Evolutionary conservation across 1,139 yeast genomes (phyloP).

Genomic region (Suhomyces bokatorum): DNA sequence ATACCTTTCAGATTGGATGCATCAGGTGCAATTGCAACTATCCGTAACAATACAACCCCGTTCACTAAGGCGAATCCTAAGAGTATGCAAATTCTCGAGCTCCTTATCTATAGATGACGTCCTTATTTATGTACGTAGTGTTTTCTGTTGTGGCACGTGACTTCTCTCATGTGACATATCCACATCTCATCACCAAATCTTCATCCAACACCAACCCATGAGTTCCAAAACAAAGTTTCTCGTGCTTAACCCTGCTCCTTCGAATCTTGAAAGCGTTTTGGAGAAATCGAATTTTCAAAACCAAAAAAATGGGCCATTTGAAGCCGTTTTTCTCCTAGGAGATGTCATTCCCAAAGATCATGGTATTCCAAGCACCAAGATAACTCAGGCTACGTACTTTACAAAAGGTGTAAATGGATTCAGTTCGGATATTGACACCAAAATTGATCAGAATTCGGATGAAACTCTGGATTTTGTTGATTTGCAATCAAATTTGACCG

Average conservation of each 20-base stretch:
- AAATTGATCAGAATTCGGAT: neutral
- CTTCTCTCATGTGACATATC: neutral
- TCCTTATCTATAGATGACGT: no score
- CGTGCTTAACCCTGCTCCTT: constrained; percentile 51
- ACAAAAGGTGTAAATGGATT: constrained; percentile 25
- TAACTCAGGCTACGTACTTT: constrained; percentile 34
- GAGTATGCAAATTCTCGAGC: no score
- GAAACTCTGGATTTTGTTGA: constrained; percentile 17
- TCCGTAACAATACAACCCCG: no score
- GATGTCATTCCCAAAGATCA: constrained; percentile 31
- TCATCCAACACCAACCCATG: neutral
- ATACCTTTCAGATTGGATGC: no score
- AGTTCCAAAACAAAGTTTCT: constrained; percentile 32
- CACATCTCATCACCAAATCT: neutral
- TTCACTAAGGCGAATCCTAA: no score
- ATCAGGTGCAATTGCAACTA: no score
- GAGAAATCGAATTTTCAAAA: constrained; percentile 52
- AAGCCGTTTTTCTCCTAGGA: constrained; percentile 54
- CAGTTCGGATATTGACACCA: constrained; percentile 5
- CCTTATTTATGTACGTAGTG: no score
- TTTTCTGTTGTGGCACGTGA: no score
- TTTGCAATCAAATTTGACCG: constrained; percentile 23
- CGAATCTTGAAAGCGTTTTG: constrained; percentile 41
- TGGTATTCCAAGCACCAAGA: constrained; percentile 19
- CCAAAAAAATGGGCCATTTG: constrained; percentile 65